Base-by-base conservation (phyloP, 129 eudicot species). In the Centaurea solstitialis region DNA sequence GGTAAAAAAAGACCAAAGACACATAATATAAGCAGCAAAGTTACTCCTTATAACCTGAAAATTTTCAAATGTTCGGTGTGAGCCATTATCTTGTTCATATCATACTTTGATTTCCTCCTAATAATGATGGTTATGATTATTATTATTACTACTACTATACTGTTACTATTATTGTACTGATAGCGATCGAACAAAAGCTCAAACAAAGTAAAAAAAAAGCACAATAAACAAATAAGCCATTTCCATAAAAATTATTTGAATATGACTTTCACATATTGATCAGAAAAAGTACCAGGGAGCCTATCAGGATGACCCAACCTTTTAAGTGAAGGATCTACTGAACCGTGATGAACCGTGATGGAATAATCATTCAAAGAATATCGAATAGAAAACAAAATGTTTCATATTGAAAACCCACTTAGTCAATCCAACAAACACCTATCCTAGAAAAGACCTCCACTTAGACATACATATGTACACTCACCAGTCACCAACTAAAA, bases 161-260 rank as follows among this genome's bases (percentile, higher is more conserved):
- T 26, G 30, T 10, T 66, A 9, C 20, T 21, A 67, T 30, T 75
- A 81, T 22, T 68, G 45, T 35, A 68, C 22, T 13, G 8, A 57
- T 53, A 75, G 76, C 62, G 23, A 82, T 68, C 22, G 69, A 47
- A 82, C 5, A 15, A 68, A 72, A 82, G 76, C 77, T 80, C 69
- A 73, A 73, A 47, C 38, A 39, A 23, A 69, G 66, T 69, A 72
- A 76, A 35, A 73, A 59, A 62, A 71, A 33, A 26, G 30, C 61
- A 79, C 66, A 76, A 62, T 68, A 70, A 75, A 76, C 70, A 76
- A 70, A 50, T 4, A 76, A 70, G 17, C 41, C 9, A 33, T 57
- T 76, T 43, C 65, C 79, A 24, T 23, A 15, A 30, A 33, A n/a
- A 15, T 11, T 0, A 47, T 4, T 26, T 43, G 20, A 78, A 40